A percentile compares a stretch with the other conserved stretches of the same genome.
phyloP scores from a whole-genome alignment of 2,329 filamentous ascomycete genomes.

The Colletotrichum euphorbiae region DNA sequence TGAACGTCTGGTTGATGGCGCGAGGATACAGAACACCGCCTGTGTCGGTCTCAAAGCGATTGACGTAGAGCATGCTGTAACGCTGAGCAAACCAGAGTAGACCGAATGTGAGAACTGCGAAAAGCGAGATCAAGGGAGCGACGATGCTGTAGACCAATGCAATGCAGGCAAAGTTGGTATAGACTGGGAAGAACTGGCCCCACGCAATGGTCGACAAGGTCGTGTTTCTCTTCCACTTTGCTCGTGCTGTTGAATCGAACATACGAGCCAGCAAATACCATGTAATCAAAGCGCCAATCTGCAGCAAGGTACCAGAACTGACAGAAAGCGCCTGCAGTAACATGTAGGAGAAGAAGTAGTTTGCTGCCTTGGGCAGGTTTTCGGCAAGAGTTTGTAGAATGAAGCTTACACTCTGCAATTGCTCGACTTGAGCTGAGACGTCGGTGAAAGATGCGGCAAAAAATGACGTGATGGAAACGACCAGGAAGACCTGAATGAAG shows the following conservation, averaged over 20 bases:
- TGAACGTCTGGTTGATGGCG: constrained; percentile 95
- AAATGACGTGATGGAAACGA: constrained; percentile 87
- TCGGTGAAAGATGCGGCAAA: constrained; percentile 72
- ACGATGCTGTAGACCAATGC: constrained; percentile 90
- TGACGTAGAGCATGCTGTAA: constrained; percentile 98
- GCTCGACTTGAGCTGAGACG: constrained; percentile 65
- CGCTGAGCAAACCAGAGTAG: constrained; percentile 94
- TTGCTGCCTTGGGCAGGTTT: constrained; percentile 86
- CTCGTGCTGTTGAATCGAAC: constrained; percentile 81
- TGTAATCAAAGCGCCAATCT: constrained; percentile 80
- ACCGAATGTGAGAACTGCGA: constrained; percentile 91
- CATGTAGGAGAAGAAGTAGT: constrained; percentile 99
- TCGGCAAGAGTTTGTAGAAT: constrained; percentile 79
- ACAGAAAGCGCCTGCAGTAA: constrained; percentile 92
- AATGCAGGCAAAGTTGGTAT: constrained; percentile 96
- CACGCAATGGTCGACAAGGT: constrained; percentile 82
- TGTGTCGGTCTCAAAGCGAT: constrained; percentile 88
- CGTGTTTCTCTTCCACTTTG: constrained; percentile 90
- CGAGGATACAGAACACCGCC: constrained; percentile 91
- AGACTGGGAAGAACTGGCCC: constrained; percentile 95
- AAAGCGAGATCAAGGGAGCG: constrained; percentile 89
- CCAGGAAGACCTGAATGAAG: constrained; percentile 93
- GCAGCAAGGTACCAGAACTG: constrained; percentile 88
- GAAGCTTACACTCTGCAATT: constrained; percentile 66
- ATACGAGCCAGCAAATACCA: constrained; percentile 87